phyloP scores from a whole-genome alignment of 768 basidiomycete genomes.

The Cyclocybe aegerita region DNA sequence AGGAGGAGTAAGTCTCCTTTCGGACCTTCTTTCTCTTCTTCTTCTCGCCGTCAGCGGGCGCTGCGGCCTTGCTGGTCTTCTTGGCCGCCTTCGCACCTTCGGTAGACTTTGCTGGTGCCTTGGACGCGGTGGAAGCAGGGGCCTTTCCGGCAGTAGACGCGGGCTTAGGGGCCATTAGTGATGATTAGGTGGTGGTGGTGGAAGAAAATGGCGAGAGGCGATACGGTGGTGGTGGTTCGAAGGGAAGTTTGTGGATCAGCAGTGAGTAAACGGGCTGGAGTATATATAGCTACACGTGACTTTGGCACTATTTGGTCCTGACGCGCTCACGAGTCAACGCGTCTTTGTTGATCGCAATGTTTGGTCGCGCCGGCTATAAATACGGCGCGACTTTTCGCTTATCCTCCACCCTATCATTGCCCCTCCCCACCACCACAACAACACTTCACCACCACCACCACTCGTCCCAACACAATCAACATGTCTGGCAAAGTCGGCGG shows the following conservation, averaged over 20 bases:
- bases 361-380: constrained; percentile 31
- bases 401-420: constrained; percentile 1
- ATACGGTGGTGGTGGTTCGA: constrained; percentile 33
- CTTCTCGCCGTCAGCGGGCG: constrained; percentile 72
- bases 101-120: constrained; percentile 69
- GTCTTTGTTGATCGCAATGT: constrained; percentile 34
- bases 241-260: constrained; percentile 22
- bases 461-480: constrained; percentile 11
- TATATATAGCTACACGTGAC: constrained; percentile 46
- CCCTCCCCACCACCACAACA: constrained; percentile 14
- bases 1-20: constrained; percentile 93
- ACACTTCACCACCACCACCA: constrained; percentile 9
- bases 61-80: constrained; percentile 69
- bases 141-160: constrained; percentile 85
- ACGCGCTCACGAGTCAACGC: constrained; percentile 28
- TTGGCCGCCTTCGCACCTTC: constrained; percentile 74
- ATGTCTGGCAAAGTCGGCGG: constrained; percentile 44
- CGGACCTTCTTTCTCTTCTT: constrained; percentile 84
- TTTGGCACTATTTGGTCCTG: constrained; percentile 44
- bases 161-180: constrained; percentile 76
- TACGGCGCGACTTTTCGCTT: constrained; percentile 18
- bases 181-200: constrained; percentile 2
- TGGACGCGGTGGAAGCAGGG: constrained; percentile 68
- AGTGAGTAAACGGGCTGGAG: constrained; percentile 11
- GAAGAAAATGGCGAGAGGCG: constrained; percentile 9